Evolutionary conservation across 441 rosid genomes (phyloP).

Genomic region (Manihot esculenta): DNA sequence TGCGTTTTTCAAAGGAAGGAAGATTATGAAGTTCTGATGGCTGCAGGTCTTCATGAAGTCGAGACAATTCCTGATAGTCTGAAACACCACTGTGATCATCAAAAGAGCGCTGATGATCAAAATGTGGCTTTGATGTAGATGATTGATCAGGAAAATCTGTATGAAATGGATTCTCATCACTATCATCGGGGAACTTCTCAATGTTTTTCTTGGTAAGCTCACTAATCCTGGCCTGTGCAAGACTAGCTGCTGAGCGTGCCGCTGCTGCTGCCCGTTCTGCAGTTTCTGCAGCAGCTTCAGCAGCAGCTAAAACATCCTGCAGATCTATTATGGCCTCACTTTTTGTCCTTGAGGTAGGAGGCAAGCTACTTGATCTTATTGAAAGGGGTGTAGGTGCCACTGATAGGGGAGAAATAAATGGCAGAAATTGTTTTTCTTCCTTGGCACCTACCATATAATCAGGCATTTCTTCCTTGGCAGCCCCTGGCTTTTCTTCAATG

Average conservation of each 20-base stretch:
- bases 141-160: conserved; percentile 34
- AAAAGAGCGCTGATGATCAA: conserved; percentile 45
- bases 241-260: conserved; percentile 91
- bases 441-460: conserved; percentile 25
- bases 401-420: conserved; percentile 57
- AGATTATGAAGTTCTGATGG: conserved; percentile 27
- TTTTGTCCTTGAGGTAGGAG: conserved; percentile 37
- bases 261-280: conserved; percentile 96
- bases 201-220: conserved; percentile 66
- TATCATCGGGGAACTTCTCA: conserved; percentile 37
- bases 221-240: conserved; percentile 80
- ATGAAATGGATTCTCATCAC: conserved; percentile 67
- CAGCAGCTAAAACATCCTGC: conserved; percentile 84
- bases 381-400: conserved; percentile 33
- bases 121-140: conserved; percentile 32
- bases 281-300: conserved; percentile 83
- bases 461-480: conserved; percentile 27
- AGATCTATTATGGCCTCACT: conserved; percentile 52
- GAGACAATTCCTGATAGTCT: not conserved
- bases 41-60: conserved; percentile 21
- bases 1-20: conserved; percentile 33
- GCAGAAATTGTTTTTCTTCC: conserved; percentile 64
- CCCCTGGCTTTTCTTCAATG: conserved; percentile 29
- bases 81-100: conserved; percentile 22
- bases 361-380: conserved; percentile 32